A percentile compares a stretch with the other conserved stretches of the same genome.
phyloP scores from a whole-genome alignment of 169 alveolate species.

The Eimeria zaria region DNA sequence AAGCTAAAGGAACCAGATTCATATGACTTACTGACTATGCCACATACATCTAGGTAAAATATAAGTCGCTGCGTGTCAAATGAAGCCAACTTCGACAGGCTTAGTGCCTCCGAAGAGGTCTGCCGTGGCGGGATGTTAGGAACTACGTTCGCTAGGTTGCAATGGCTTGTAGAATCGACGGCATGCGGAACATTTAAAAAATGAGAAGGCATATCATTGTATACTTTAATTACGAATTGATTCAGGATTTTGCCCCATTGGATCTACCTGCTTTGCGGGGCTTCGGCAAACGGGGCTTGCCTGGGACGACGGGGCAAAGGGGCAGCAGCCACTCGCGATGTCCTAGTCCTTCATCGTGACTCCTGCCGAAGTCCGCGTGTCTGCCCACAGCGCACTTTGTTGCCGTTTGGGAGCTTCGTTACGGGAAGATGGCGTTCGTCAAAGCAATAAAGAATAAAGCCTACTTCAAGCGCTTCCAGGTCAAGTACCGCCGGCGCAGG shows the following conservation, averaged over 20 bases:
- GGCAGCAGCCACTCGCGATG: conserved; percentile 66
- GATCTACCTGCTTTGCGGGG: neutral
- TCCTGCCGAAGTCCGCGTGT: conserved; percentile 13
- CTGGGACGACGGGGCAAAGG: conserved; percentile 66
- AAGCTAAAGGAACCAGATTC: neutral
- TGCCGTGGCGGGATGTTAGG: neutral
- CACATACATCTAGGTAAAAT: neutral
- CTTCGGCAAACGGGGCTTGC: conserved; percentile 52
- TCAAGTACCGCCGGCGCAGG: conserved; percentile 99
- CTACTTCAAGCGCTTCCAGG: conserved; percentile 99
- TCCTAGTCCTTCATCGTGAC: neutral
- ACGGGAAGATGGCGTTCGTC: conserved; percentile 97
- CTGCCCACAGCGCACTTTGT: conserved; percentile 67
- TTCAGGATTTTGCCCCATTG: neutral
- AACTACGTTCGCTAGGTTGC: neutral
- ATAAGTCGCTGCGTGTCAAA: neutral
- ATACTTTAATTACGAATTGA: neutral
- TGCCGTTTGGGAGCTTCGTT: conserved; percentile 40
- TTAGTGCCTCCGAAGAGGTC: neutral
- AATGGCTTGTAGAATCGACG: neutral
- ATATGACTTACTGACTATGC: neutral
- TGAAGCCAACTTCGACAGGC: neutral
- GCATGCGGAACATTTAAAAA: neutral
- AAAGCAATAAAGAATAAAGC: conserved; percentile 99
- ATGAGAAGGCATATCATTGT: neutral